A percentile compares a stretch with the other conserved stretches of the same genome.
Conservation (phyloP, 495 filamentous ascomycete genomes). For the Xylona heveae region DNA sequence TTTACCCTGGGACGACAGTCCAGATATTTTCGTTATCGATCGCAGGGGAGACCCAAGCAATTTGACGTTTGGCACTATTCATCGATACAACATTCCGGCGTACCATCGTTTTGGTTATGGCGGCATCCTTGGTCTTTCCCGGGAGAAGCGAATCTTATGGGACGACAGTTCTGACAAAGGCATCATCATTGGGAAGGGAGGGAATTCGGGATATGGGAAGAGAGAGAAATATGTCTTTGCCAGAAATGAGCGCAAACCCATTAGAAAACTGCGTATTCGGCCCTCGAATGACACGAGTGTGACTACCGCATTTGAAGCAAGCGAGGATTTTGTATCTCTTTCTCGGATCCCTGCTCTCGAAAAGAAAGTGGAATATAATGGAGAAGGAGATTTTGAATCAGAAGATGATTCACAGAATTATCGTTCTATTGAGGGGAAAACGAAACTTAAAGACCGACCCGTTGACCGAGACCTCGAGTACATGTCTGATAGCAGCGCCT, state of each 20-base stretch:
- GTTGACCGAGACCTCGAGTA: slow-evolving; percentile 31
- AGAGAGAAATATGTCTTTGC: slow-evolving; percentile 18
- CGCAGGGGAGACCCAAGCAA: slow-evolving; percentile 39
- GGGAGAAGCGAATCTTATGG: slow-evolving; percentile 29
- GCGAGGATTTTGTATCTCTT: slow-evolving; percentile 25
- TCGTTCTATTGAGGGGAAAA: slow-evolving; percentile 47
- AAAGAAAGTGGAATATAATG: slow-evolving; percentile 4
- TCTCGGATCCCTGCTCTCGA: no score
- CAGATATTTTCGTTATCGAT: slow-evolving; percentile 23
- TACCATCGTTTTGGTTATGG: slow-evolving; percentile 40
- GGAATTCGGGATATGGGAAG: slow-evolving; percentile 9
- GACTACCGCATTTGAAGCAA: slow-evolving; percentile 11
- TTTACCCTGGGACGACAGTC: slow-evolving; percentile 3
- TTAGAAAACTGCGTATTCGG: slow-evolving; percentile 18
- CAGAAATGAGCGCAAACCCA: slow-evolving; percentile 13
- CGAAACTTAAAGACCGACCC: slow-evolving; percentile 21
- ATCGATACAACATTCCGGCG: slow-evolving; percentile 35
- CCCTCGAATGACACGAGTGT: slow-evolving; percentile 9
- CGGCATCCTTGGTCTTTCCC: slow-evolving; percentile 30
- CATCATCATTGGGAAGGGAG: slow-evolving; percentile 20
- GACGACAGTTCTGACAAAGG: slow-evolving; percentile 22
- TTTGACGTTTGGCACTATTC: slow-evolving; percentile 33
- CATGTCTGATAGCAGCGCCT: slow-evolving; percentile 24
- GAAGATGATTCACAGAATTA: slow-evolving; percentile 35
- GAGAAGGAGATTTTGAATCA: slow-evolving; percentile 11